Percentiles rank a stretch among this genome's conserved stretches.
phyloP scores from a whole-genome alignment of 2,329 filamentous ascomycete species.

The Paracoccidioides lutzii region DNA sequence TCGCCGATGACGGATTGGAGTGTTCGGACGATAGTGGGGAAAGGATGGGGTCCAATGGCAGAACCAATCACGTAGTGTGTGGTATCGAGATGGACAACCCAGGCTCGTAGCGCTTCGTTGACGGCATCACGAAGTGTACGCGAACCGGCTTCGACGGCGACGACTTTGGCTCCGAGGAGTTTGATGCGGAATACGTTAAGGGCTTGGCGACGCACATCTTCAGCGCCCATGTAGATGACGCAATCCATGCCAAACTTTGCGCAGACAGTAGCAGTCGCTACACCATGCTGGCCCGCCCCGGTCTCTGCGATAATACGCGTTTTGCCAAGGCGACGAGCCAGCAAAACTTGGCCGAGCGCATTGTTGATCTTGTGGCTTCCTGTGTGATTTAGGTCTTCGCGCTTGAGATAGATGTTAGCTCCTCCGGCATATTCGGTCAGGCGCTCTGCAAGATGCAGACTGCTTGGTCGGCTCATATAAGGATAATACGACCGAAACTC shows the following conservation, averaged over 20 bases:
- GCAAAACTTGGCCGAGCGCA: constrained; percentile 78
- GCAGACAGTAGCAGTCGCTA: constrained; percentile 92
- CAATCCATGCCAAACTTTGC: constrained; percentile 98
- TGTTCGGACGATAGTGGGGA: constrained; percentile 92
- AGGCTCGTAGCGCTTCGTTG: constrained; percentile 87
- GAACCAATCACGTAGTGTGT: constrained; percentile 98
- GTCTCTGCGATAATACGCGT: constrained; percentile 97
- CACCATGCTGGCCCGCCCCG: constrained; percentile 92
- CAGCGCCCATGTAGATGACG: constrained; percentile 95
- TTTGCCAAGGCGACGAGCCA: constrained; percentile 79
- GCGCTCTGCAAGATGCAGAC: constrained; percentile 76
- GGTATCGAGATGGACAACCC: constrained; percentile 83
- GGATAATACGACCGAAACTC: constrained; percentile 93
- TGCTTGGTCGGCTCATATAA: constrained; percentile 91
- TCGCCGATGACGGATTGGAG: constrained; percentile 95
- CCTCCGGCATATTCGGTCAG: constrained; percentile 81
- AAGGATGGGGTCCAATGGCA: constrained; percentile 92
- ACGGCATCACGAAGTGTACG: constrained; percentile 75
- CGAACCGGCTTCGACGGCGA: constrained; percentile 84
- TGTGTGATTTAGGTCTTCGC: constrained; percentile 95
- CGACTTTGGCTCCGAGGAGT: constrained; percentile 79
- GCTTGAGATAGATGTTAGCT: constrained; percentile 94
- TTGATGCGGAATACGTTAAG: constrained; percentile 99
- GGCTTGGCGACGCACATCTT: constrained; percentile 90
- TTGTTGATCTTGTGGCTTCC: constrained; percentile 99